phyloP scores from a whole-genome alignment of 192 early-diverging fungal genomes.

The Backusella mclennaniae region DNA sequence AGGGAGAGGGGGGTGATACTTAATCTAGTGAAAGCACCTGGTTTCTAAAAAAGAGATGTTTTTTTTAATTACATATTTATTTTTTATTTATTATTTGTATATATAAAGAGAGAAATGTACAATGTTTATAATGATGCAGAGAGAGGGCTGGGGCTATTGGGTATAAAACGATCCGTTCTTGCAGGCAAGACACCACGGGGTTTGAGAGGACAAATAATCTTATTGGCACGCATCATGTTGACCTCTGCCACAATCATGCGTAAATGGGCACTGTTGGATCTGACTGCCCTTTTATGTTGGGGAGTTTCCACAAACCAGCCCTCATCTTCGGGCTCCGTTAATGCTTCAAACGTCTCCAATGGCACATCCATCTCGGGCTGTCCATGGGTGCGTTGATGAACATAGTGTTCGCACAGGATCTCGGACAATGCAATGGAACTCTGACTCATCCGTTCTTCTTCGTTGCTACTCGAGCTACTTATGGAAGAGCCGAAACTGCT shows the following conservation, averaged over 20 bases:
- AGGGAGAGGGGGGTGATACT: too few species aligned
- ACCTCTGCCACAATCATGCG: conserved; percentile 49
- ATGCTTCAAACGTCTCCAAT: conserved; percentile 14
- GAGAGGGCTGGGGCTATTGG: conserved; percentile 12
- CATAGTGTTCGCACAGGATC: conserved; percentile 15
- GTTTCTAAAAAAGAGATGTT: too few species aligned
- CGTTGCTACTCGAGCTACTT: background rate
- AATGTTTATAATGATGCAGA: background rate
- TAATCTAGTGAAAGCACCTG: too few species aligned
- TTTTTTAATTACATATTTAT: too few species aligned
- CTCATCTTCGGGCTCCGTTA: background rate
- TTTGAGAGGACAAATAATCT: conserved; percentile 44
- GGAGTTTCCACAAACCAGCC: background rate
- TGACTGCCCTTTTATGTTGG: conserved; percentile 31
- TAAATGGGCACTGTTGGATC: conserved; percentile 46
- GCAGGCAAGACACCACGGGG: conserved; percentile 42
- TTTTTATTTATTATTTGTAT: too few species aligned
- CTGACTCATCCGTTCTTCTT: background rate
- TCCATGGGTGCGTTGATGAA: background rate
- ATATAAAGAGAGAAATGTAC: background rate
- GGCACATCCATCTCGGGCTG: background rate
- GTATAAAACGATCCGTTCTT: conserved; percentile 40
- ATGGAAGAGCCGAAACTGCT: background rate
- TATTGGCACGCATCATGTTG: conserved; percentile 52
- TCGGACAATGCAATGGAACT: conserved; percentile 9